phyloP scores from a whole-genome alignment of 2,329 filamentous ascomycete genomes.

The Colletotrichum kahawae region DNA sequence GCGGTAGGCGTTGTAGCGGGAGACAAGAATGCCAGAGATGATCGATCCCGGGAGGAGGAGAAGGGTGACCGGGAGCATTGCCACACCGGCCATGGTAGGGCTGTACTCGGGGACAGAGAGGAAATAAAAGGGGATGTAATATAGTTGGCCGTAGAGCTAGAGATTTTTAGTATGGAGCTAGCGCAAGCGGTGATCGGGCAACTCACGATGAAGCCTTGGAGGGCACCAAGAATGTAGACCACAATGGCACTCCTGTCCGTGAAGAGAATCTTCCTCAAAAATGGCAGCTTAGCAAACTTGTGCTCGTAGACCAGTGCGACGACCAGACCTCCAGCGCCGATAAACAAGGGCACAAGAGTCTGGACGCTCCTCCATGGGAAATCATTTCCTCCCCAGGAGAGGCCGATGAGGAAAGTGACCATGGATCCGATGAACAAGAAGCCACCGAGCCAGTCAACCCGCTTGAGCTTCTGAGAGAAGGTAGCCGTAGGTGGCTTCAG shows the following conservation, averaged over 20 bases:
- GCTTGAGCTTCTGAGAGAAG: constrained; percentile 35
- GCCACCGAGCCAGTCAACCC: constrained; percentile 52
- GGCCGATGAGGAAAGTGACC: constrained; percentile 49
- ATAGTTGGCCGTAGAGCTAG: constrained; percentile 34
- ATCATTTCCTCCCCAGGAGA: constrained; percentile 52
- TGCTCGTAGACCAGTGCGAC: constrained; percentile 42
- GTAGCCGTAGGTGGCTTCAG: constrained; percentile 37
- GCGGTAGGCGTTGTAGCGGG: constrained; percentile 37
- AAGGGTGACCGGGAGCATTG: constrained; percentile 37
- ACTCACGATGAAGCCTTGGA: constrained; percentile 39
- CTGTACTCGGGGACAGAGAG: constrained; percentile 35
- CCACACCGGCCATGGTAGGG: constrained; percentile 37
- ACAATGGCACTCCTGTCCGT: constrained; percentile 30
- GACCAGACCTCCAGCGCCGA: constrained; percentile 44
- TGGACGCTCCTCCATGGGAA: constrained; percentile 45
- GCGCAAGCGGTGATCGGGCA: neutral
- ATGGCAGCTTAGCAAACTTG: constrained; percentile 33
- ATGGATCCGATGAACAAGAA: constrained; percentile 48
- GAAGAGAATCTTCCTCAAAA: constrained; percentile 36
- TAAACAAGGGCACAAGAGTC: constrained; percentile 46
- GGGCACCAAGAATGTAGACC: constrained; percentile 33
- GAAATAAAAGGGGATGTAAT: constrained; percentile 44
- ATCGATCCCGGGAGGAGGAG: constrained; percentile 36
- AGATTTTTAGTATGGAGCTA: neutral
- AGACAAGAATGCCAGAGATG: constrained; percentile 33